Conservation (phyloP, 2,329 filamentous ascomycete species). For the Teratosphaeria destructans region DNA sequence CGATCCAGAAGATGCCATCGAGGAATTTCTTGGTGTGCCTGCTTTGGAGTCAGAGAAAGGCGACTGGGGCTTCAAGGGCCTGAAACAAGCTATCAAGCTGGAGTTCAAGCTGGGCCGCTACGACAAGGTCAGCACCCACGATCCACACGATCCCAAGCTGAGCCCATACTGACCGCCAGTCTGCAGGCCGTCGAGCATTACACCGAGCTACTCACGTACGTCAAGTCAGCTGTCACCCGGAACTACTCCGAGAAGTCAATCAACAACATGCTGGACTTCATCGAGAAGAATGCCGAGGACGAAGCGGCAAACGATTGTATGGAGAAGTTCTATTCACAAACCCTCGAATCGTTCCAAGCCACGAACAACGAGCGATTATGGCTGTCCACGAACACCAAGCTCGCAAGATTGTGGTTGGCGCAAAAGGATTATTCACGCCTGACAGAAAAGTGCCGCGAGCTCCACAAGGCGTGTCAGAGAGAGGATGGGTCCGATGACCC, state of each 20-base stretch:
- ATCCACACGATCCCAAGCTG: neutral
- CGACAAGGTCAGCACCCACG: slow-evolving; percentile 50
- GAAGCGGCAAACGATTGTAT: slow-evolving; percentile 68
- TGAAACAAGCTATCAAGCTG: slow-evolving; percentile 96
- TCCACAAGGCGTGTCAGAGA: slow-evolving; percentile 79
- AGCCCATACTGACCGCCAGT: neutral
- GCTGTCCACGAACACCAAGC: slow-evolving; percentile 97
- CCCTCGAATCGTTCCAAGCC: slow-evolving; percentile 86
- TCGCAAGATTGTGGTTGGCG: slow-evolving; percentile 82
- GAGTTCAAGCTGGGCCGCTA: slow-evolving; percentile 91
- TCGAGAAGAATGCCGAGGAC: slow-evolving; percentile 76
- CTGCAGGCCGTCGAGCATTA: slow-evolving; percentile 80
- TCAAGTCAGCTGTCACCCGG: slow-evolving; percentile 89
- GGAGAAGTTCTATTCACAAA: slow-evolving; percentile 91
- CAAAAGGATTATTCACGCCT: slow-evolving; percentile 77
- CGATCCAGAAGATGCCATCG: slow-evolving; percentile 78
- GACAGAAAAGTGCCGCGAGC: slow-evolving; percentile 71
- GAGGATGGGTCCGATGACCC: slow-evolving; percentile 83
- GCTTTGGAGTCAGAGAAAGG: slow-evolving; percentile 80
- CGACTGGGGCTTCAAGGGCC: slow-evolving; percentile 96
- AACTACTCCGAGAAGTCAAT: slow-evolving; percentile 99
- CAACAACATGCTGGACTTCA: slow-evolving; percentile 97
- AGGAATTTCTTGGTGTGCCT: slow-evolving; percentile 84
- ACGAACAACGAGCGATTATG: slow-evolving; percentile 96
- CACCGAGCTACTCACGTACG: slow-evolving; percentile 88